Evolutionary conservation across 176 grass and related monocot species (phyloP).

Genomic region (sorghum (Sorghum bicolor)): DNA sequence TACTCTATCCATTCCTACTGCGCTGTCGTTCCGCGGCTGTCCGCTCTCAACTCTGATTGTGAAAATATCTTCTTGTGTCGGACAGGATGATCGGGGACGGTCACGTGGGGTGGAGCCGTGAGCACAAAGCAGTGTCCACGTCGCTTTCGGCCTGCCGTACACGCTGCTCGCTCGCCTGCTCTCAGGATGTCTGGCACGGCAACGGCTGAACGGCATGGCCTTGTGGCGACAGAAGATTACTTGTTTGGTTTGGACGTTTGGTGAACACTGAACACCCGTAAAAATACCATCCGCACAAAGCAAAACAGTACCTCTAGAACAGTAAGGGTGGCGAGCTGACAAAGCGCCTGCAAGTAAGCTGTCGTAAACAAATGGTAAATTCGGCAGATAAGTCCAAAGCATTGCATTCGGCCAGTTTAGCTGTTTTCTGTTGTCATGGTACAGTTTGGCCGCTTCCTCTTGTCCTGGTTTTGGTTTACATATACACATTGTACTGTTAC

Average conservation of each 20-base stretch:
- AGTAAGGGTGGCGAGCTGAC: not conserved
- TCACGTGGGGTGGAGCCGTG: not conserved
- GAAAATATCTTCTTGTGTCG: not conserved
- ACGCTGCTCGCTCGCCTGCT: not conserved
- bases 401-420: too few species aligned
- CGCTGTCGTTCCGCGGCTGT: not conserved
- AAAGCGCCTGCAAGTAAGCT: not conserved
- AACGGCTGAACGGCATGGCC: not conserved
- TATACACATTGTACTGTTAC: not conserved
- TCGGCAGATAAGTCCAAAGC: not conserved
- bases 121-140: not conserved
- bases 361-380: not conserved
- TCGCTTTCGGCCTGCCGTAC: slow-evolving; percentile 15
- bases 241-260: not conserved
- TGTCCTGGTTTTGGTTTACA: not conserved
- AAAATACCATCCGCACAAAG: not conserved
- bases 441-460: not conserved
- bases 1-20: not conserved
- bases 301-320: not conserved
- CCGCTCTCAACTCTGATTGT: not conserved
- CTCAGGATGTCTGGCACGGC: not conserved
- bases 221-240: not conserved
- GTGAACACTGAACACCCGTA: not conserved
- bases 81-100: not conserved
- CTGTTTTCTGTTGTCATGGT: not conserved